A percentile compares a stretch with the other conserved stretches of the same genome.
These are phyloP conservation scores for Suillus tomentosus DNA, from an alignment of 768 basidiomycete species.

Conservation along the genomic window DNA sequence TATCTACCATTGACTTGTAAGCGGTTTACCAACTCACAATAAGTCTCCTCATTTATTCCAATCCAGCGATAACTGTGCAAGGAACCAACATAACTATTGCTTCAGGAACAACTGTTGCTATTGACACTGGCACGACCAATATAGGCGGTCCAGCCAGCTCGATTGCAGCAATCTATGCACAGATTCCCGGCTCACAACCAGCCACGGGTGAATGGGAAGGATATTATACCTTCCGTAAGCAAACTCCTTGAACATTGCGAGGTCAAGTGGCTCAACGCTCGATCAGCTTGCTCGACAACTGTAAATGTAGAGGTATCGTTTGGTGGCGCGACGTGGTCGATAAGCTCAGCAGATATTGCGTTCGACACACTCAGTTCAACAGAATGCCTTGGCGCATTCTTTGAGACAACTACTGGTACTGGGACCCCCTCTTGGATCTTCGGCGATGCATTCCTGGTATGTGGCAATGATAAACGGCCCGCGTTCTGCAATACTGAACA, in stretches of 20 bases:
- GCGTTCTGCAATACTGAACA: neutral
- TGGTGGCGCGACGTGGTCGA: constrained; percentile 47
- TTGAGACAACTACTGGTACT: constrained; percentile 40
- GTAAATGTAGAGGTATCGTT: constrained; percentile 46
- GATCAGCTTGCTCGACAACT: constrained; percentile 36
- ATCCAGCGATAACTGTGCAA: constrained; percentile 40
- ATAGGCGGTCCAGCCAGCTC: constrained; percentile 49
- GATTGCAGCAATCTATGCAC: constrained; percentile 45
- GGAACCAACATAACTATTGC: constrained; percentile 25
- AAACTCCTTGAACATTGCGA: neutral
- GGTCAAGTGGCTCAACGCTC: neutral
- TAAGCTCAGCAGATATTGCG: constrained; percentile 50
- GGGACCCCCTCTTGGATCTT: constrained; percentile 49
- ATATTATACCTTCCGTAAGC: constrained; percentile 49
- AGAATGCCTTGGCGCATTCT: constrained; percentile 57
- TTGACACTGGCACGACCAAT: constrained; percentile 66
- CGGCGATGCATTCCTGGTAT: constrained; percentile 50
- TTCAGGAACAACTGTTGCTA: constrained; percentile 41
- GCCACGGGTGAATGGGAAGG: constrained; percentile 41
- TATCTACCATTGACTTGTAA: constrained; percentile 41
- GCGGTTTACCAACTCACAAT: constrained; percentile 8
- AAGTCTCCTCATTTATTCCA: neutral
- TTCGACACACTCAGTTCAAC: constrained; percentile 38
- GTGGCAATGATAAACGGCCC: constrained; percentile 9
- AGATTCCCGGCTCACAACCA: constrained; percentile 44